A percentile compares a stretch with the other conserved stretches of the same genome.
These are phyloP conservation scores for Vaccinium myrtillus DNA, from an alignment of 148 eudicot species.

Conservation along the genomic window DNA sequence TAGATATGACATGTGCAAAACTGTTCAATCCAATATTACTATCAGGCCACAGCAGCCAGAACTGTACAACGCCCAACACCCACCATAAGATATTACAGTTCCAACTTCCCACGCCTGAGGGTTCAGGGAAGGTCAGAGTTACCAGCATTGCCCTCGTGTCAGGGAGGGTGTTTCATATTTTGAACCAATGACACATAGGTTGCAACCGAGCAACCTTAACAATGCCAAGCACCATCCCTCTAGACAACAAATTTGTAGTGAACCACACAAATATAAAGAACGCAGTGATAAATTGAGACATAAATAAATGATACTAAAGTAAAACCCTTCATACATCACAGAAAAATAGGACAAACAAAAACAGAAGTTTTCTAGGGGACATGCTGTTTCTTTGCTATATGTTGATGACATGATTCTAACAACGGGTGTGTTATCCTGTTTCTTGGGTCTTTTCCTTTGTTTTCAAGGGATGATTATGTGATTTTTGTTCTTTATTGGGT, in stretches of 20 bases:
- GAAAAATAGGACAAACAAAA: not conserved
- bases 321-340: not conserved
- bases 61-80: not conserved
- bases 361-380: not conserved
- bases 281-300: not conserved
- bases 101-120: not conserved
- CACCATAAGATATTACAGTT: not conserved
- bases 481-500: not conserved
- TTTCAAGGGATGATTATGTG: too few species aligned
- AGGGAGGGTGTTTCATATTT: not conserved
- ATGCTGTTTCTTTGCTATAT: too few species aligned
- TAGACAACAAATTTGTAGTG: not conserved
- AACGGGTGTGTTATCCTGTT: too few species aligned
- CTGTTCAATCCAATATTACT: not conserved
- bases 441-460: too few species aligned
- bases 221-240: not conserved
- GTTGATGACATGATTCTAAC: too few species aligned
- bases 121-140: not conserved
- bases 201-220: not conserved
- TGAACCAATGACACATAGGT: not conserved
- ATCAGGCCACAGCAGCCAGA: not conserved
- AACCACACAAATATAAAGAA: not conserved
- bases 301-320: not conserved
- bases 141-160: constrained; percentile 3
- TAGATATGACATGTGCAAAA: not conserved